These are phyloP conservation scores for Raphanus sativus DNA, from an alignment of 345 rosid genomes.

Conservation along the genomic window DNA sequence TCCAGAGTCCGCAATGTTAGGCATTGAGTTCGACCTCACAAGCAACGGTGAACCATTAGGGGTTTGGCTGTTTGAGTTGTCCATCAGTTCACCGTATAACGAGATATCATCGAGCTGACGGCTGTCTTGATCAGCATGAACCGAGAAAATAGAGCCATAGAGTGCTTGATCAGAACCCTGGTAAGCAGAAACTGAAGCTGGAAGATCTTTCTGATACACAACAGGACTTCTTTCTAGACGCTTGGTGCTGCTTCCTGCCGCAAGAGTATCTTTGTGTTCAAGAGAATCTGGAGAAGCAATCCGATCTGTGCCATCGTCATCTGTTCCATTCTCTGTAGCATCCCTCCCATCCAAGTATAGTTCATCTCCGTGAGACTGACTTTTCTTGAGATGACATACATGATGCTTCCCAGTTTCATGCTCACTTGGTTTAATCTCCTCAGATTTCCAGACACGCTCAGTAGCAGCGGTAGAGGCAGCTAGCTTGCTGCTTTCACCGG, in stretches of 20 bases:
- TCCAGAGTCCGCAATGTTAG: slow-evolving; percentile 44
- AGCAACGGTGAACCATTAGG: slow-evolving; percentile 43
- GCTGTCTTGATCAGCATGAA: slow-evolving; percentile 50
- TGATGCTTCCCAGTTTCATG: slow-evolving; percentile 26
- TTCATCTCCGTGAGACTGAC: slow-evolving; percentile 68
- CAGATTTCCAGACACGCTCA: slow-evolving; percentile 55
- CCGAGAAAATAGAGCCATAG: slow-evolving; percentile 56
- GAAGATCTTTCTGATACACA: slow-evolving; percentile 38
- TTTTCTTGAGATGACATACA: slow-evolving; percentile 55
- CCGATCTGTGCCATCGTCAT: slow-evolving; percentile 48
- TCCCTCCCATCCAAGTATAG: slow-evolving; percentile 51
- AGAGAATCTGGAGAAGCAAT: slow-evolving; percentile 53
- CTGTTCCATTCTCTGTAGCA: slow-evolving; percentile 41
- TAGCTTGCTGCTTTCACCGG: slow-evolving; percentile 31
- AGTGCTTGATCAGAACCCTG: slow-evolving; percentile 46
- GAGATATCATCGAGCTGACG: slow-evolving; percentile 47
- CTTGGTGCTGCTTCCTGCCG: slow-evolving; percentile 39
- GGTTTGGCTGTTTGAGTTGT: slow-evolving; percentile 43
- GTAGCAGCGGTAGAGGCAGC: slow-evolving; percentile 21
- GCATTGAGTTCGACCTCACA: slow-evolving; percentile 60
- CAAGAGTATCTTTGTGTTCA: slow-evolving; percentile 40
- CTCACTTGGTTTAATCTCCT: slow-evolving; percentile 47
- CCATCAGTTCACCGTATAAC: slow-evolving; percentile 44
- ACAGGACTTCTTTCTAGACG: slow-evolving; percentile 33
- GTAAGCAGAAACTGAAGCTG: slow-evolving; percentile 45